These are phyloP conservation scores for Inosperma sp. DNA, from an alignment of 768 basidiomycete species.

Conservation along the genomic window DNA sequence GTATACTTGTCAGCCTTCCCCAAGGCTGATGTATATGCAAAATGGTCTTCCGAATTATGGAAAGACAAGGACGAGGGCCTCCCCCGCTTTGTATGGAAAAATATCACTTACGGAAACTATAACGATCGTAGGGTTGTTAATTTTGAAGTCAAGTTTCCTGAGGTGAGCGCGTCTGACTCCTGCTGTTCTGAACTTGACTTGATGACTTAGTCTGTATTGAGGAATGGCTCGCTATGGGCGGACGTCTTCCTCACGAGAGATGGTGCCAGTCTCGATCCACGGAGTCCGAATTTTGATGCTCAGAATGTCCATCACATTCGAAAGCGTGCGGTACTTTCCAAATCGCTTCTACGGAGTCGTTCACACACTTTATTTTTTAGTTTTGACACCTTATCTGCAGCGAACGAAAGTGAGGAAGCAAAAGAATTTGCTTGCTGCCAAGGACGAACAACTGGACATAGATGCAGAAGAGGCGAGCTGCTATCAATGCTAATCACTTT, in stretches of 20 bases:
- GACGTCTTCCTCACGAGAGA: conserved; percentile 73
- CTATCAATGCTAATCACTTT: conserved; percentile 2
- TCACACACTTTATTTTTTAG: conserved; percentile 34
- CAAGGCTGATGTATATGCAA: conserved; percentile 53
- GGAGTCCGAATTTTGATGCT: conserved; percentile 47
- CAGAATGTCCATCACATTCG: conserved; percentile 63
- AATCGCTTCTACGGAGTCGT: conserved; percentile 4
- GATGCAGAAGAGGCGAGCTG: conserved; percentile 48
- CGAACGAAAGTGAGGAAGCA: conserved; percentile 71
- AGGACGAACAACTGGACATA: conserved; percentile 35
- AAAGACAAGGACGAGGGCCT: conserved; percentile 47
- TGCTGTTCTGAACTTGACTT: neutral
- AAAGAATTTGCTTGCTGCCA: conserved; percentile 66
- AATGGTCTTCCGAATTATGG: conserved; percentile 47
- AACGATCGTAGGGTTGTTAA: conserved; percentile 53
- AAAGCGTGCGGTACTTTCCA: conserved; percentile 51
- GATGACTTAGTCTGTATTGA: conserved; percentile 56
- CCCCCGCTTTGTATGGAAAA: conserved; percentile 71
- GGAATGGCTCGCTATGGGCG: conserved; percentile 79
- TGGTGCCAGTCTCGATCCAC: conserved; percentile 61
- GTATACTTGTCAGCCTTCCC: conserved; percentile 70
- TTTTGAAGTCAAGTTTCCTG: conserved; percentile 60
- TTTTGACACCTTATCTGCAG: conserved; percentile 80
- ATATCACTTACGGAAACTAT: conserved; percentile 77
- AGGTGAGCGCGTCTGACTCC: conserved; percentile 37